phyloP scores from a whole-genome alignment of 768 basidiomycete species.

The Candolleomyces efflorescens region DNA sequence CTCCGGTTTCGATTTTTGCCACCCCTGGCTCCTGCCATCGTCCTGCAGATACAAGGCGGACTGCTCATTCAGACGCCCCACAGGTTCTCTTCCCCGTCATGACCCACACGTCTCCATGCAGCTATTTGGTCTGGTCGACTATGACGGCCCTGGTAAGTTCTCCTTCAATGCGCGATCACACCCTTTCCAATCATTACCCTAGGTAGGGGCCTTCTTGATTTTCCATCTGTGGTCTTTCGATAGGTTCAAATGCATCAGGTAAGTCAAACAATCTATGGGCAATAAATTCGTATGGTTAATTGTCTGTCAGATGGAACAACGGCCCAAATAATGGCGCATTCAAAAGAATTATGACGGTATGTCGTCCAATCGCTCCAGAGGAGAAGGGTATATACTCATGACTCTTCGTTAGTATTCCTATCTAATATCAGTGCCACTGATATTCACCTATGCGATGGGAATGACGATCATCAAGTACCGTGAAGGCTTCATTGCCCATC shows the following conservation, averaged over 20 bases:
- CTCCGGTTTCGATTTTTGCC: background rate
- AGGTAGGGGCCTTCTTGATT: slow-evolving; percentile 62
- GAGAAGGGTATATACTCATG: slow-evolving; percentile 1
- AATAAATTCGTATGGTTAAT: background rate
- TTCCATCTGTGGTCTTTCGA: slow-evolving; percentile 82
- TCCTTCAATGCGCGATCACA: too few relatives aligned
- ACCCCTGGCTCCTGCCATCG: background rate
- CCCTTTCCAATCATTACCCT: background rate
- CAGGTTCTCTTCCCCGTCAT: slow-evolving; percentile 32
- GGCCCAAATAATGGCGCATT: slow-evolving; percentile 69
- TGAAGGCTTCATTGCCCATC: slow-evolving; percentile 53
- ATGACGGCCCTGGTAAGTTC: slow-evolving; percentile 46
- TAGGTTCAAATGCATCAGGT: slow-evolving; percentile 70
- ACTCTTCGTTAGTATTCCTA: slow-evolving; percentile 58
- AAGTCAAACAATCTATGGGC: slow-evolving; percentile 12
- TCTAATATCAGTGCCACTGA: slow-evolving; percentile 55
- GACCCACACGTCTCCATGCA: slow-evolving; percentile 61
- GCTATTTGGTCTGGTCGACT: slow-evolving; percentile 60
- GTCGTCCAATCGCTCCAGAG: slow-evolving; percentile 14
- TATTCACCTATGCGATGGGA: slow-evolving; percentile 55
- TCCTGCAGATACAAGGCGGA: slow-evolving; percentile 2
- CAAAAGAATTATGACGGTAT: slow-evolving; percentile 82
- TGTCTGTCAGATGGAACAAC: slow-evolving; percentile 57
- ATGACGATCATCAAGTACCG: slow-evolving; percentile 70
- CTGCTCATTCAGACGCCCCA: slow-evolving; percentile 6